Conservation (phyloP, 768 basidiomycete genomes). For the Favolaschia claudopus region DNA sequence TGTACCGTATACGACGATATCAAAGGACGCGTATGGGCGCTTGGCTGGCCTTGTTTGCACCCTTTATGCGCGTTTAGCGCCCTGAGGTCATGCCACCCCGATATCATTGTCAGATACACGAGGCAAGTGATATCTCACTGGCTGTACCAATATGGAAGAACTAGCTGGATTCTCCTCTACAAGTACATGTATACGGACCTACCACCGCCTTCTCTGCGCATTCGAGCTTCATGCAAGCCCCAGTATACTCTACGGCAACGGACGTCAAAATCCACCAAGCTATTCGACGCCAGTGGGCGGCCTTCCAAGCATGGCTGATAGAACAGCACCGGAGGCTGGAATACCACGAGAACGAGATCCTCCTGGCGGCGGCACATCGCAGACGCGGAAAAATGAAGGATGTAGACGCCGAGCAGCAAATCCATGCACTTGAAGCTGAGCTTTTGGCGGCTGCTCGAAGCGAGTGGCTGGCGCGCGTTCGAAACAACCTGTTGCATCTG, state of each 20-base stretch:
- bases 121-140: conserved; percentile 13
- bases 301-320: conserved; percentile 22
- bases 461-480: conserved; percentile 24
- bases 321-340: conserved; percentile 11
- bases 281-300: conserved; percentile 22
- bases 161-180: conserved; percentile 9
- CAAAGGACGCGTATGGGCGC: conserved; percentile 17
- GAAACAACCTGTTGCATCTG: conserved; percentile 13
- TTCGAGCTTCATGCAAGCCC: conserved; percentile 15
- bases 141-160: conserved; percentile 11
- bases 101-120: conserved; percentile 21
- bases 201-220: neutral
- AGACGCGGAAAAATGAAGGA: conserved; percentile 11
- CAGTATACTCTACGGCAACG: conserved; percentile 21
- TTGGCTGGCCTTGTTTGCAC: conserved; percentile 16
- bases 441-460: conserved; percentile 13
- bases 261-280: conserved; percentile 26
- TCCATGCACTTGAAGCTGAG: conserved; percentile 11
- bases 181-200: neutral
- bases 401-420: conserved; percentile 11
- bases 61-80: neutral
- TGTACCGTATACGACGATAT: too few species aligned
- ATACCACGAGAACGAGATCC: conserved; percentile 14
- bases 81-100: conserved; percentile 21
- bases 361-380: conserved; percentile 6